Evolutionary conservation across 2,329 filamentous ascomycete species (phyloP).

Genomic region (Magnaporthiopsis poae): DNA sequence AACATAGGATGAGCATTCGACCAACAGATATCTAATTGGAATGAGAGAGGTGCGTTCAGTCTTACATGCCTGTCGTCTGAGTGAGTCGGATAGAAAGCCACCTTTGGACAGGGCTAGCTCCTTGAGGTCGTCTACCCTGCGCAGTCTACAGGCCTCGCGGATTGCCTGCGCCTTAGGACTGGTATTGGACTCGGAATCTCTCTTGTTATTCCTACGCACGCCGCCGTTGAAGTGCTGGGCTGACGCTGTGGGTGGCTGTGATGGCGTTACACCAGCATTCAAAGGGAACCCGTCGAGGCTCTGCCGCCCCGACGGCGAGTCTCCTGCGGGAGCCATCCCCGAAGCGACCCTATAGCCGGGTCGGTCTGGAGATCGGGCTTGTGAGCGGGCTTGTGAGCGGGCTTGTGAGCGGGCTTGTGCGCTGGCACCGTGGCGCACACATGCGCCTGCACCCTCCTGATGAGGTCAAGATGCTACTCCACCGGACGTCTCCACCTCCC

Average conservation of each 20-base stretch:
- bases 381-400: neutral
- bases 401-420: neutral
- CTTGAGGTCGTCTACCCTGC: constrained; percentile 47
- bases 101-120: constrained; percentile 51
- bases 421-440: neutral
- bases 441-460: neutral
- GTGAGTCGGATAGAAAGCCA: constrained; percentile 56
- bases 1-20: neutral
- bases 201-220: neutral
- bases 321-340: neutral
- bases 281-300: neutral
- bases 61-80: constrained; percentile 72
- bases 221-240: neutral
- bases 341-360: neutral
- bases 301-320: neutral
- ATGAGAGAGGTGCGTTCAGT: constrained; percentile 16
- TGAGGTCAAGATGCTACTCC: neutral
- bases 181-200: neutral
- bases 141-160: constrained; percentile 48
- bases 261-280: neutral
- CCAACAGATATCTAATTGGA: neutral
- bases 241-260: neutral
- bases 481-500: neutral
- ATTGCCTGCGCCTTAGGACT: constrained; percentile 36
- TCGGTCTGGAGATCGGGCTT: too few species aligned